Conservation (phyloP, 2,329 filamentous ascomycete genomes). For the Apiospora saccharicola region DNA sequence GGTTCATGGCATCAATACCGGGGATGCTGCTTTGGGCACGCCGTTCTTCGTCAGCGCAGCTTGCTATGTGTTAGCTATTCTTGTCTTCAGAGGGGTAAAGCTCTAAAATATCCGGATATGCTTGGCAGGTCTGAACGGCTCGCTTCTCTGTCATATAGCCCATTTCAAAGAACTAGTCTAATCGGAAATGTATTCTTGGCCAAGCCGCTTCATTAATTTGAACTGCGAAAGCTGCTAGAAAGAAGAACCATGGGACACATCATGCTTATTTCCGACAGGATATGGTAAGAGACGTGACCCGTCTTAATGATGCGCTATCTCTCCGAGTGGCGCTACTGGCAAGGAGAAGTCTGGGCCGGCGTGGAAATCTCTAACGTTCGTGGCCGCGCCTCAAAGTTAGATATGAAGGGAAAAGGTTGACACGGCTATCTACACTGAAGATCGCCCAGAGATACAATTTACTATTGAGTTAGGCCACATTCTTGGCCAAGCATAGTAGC, state of each 20-base stretch:
- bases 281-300: background rate
- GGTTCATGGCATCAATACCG: conserved; percentile 52
- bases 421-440: background rate
- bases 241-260: background rate
- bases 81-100: conserved; percentile 42
- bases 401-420: background rate
- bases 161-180: background rate
- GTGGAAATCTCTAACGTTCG: background rate
- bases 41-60: conserved; percentile 51
- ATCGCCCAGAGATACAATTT: background rate
- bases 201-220: background rate
- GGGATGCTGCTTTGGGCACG: conserved; percentile 45
- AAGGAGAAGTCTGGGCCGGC: background rate
- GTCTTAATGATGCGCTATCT: background rate
- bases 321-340: background rate
- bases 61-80: conserved; percentile 46
- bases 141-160: background rate
- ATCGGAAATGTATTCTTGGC: no score
- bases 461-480: background rate
- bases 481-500: background rate
- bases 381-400: background rate
- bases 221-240: background rate
- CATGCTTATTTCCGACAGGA: background rate
- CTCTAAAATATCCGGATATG: conserved; percentile 3
- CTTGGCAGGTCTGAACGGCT: background rate